Evolutionary conservation across 768 basidiomycete genomes (phyloP).

Genomic region (Dentipellis sp.): DNA sequence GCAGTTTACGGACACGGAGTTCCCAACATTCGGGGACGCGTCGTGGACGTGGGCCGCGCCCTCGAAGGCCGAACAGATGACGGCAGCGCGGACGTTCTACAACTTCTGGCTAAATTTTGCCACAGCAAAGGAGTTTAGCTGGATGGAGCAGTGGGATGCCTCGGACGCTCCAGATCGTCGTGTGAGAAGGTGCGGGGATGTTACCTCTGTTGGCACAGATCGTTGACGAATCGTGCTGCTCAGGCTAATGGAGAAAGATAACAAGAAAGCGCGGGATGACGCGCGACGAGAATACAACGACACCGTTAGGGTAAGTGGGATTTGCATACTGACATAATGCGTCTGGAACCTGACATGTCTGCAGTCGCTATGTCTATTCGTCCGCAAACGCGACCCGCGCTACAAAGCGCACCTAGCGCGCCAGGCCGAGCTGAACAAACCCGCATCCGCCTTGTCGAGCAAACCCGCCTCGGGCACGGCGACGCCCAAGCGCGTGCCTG

Average conservation of each 20-base stretch:
- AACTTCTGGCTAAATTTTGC: slow-evolving; percentile 78
- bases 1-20: slow-evolving; percentile 34
- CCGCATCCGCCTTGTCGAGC: slow-evolving; percentile 9
- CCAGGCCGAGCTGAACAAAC: slow-evolving; percentile 33
- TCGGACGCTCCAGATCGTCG: slow-evolving; percentile 82
- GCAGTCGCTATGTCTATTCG: slow-evolving; percentile 65
- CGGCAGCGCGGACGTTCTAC: slow-evolving; percentile 71
- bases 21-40: slow-evolving; percentile 79
- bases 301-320: slow-evolving; percentile 58
- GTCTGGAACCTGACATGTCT: too few relatives aligned
- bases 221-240: background rate
- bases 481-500: slow-evolving; percentile 25
- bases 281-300: slow-evolving; percentile 90
- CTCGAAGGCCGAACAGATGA: slow-evolving; percentile 33
- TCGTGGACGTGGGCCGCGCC: slow-evolving; percentile 60
- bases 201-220: background rate
- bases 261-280: slow-evolving; percentile 85
- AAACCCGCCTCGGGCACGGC: slow-evolving; percentile 8
- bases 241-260: slow-evolving; percentile 95
- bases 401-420: slow-evolving; percentile 55
- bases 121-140: slow-evolving; percentile 81
- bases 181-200: slow-evolving; percentile 51
- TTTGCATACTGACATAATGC: too few relatives aligned
- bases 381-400: slow-evolving; percentile 85
- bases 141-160: slow-evolving; percentile 80